phyloP scores from a whole-genome alignment of 805 yeast species.

The Nakazawaea siamensis region DNA sequence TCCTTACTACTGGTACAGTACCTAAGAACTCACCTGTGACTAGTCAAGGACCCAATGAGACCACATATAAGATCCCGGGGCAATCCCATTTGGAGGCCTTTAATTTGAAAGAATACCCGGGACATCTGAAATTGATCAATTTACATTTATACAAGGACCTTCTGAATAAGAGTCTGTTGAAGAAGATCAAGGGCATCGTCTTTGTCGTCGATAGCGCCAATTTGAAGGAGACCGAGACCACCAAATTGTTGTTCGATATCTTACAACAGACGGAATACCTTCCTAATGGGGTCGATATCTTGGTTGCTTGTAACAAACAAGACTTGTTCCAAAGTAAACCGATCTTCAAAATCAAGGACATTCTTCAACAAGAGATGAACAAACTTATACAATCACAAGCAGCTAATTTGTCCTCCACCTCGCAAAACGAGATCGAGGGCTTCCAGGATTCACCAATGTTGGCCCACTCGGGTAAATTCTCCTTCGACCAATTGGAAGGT shows the following conservation, averaged over 20 bases:
- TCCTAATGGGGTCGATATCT: constrained; percentile 63
- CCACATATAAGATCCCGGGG: constrained; percentile 31
- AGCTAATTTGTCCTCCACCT: constrained; percentile 22
- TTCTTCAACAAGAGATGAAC: constrained; percentile 59
- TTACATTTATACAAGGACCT: constrained; percentile 41
- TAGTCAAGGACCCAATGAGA: constrained; percentile 40
- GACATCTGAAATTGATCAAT: constrained; percentile 69
- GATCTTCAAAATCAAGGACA: constrained; percentile 44
- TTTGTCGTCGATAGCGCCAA: constrained; percentile 73
- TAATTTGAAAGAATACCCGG: constrained; percentile 76
- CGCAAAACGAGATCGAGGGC: constrained; percentile 14
- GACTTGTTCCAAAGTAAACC: constrained; percentile 84
- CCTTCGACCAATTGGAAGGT: constrained; percentile 65
- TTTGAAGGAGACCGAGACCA: constrained; percentile 40
- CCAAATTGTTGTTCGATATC: constrained; percentile 50
- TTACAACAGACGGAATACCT: constrained; percentile 52
- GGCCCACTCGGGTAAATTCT: constrained; percentile 36
- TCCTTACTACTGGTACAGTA: constrained; percentile 13
- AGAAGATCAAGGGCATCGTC: constrained; percentile 55
- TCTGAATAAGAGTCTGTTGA: constrained; percentile 25
- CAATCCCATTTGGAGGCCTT: constrained; percentile 27
- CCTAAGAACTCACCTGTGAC: constrained; percentile 31
- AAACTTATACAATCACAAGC: constrained; percentile 41
- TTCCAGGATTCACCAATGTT: constrained; percentile 33
- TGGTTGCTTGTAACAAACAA: constrained; percentile 77